Evolutionary conservation across 768 basidiomycete species (phyloP).

Genomic region (Tylopilus sp.): DNA sequence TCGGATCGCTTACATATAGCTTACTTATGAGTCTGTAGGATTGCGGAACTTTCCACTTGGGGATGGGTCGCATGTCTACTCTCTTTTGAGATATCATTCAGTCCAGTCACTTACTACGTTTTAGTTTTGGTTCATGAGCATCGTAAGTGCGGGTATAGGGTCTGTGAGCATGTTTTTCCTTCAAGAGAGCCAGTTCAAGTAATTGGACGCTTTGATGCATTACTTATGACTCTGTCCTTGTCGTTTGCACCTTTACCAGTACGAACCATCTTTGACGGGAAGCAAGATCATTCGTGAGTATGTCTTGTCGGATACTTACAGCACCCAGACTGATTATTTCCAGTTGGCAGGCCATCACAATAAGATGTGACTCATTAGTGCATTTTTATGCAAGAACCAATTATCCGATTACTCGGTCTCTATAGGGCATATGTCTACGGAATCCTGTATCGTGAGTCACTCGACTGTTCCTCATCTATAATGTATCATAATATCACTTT

Average conservation of each 20-base stretch:
- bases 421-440: conserved; percentile 75
- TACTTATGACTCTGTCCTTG: not conserved
- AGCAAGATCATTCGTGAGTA: conserved; percentile 41
- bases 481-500: not conserved
- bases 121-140: conserved; percentile 66
- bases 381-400: conserved; percentile 63
- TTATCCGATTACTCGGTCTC: conserved; percentile 61
- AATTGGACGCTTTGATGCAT: not conserved
- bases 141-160: conserved; percentile 54
- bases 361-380: conserved; percentile 49
- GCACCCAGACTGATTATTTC: not conserved
- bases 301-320: not conserved
- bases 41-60: conserved; percentile 66
- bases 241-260: not conserved
- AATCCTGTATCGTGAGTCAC: conserved; percentile 47
- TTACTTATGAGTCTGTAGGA: conserved; percentile 28
- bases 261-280: no score
- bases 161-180: conserved; percentile 52
- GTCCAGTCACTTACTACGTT: not conserved
- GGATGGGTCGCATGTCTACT: conserved; percentile 57
- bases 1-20: no score
- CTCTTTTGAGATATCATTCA: not conserved
- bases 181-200: conserved; percentile 51
- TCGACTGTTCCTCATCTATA: not conserved
- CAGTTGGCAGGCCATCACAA: conserved; percentile 53